Evolutionary conservation across 2,329 filamentous ascomycete genomes (phyloP).

Genomic region (Venturia carpophila): DNA sequence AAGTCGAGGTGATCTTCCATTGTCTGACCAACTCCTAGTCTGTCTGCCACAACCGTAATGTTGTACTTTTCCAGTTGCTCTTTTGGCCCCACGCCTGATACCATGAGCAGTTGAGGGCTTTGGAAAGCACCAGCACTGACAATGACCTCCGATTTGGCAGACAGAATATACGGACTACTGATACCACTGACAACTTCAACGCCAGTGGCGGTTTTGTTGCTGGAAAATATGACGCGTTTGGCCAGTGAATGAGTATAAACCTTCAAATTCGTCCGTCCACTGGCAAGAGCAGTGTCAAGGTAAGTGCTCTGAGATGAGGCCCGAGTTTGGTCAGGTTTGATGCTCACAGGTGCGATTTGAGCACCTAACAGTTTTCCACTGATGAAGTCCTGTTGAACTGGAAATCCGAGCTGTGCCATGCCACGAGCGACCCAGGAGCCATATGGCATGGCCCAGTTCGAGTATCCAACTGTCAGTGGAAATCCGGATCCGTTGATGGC

Average conservation of each 20-base stretch:
- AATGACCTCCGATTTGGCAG: slow-evolving; percentile 19
- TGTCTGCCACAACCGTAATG: slow-evolving; percentile 14
- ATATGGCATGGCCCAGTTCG: slow-evolving; percentile 13
- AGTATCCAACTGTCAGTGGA: slow-evolving; percentile 17
- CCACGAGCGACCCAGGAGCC: slow-evolving; percentile 14
- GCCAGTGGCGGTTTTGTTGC: slow-evolving; percentile 11
- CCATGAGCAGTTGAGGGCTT: slow-evolving; percentile 19
- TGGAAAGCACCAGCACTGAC: slow-evolving; percentile 18
- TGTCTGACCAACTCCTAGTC: slow-evolving; percentile 17
- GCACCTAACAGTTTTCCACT: slow-evolving; percentile 14
- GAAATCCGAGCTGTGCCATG: slow-evolving; percentile 12
- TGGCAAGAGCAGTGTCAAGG: background rate
- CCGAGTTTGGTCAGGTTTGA: slow-evolving; percentile 14
- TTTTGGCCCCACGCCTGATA: slow-evolving; percentile 18
- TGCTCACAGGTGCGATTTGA: background rate
- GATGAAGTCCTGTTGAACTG: background rate
- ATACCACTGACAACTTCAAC: slow-evolving; percentile 5
- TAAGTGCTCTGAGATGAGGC: slow-evolving; percentile 7
- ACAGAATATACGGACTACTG: slow-evolving; percentile 5
- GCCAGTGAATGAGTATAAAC: slow-evolving; percentile 16
- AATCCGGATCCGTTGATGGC: slow-evolving; percentile 7
- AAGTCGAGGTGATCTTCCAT: slow-evolving; percentile 17
- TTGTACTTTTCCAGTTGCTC: slow-evolving; percentile 14
- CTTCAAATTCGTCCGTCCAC: slow-evolving; percentile 15
- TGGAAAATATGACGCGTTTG: slow-evolving; percentile 16